These are phyloP conservation scores for Talaromyces marneffei DNA, from an alignment of 2,329 filamentous ascomycete species.

Conservation along the genomic window DNA sequence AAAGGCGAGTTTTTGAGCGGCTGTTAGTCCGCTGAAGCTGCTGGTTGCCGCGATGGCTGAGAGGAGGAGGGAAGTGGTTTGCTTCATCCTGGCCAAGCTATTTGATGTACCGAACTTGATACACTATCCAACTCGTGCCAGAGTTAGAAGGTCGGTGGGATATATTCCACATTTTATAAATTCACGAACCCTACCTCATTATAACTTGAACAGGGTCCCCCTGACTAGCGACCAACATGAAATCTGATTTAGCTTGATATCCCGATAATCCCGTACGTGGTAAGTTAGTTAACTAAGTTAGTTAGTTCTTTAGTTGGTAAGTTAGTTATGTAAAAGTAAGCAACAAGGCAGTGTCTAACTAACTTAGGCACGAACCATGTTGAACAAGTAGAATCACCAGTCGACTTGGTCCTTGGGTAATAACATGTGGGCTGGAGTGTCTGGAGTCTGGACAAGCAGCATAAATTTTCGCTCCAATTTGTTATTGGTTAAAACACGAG, in stretches of 20 bases:
- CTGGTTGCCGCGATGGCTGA: constrained; percentile 3
- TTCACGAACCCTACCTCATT: not conserved
- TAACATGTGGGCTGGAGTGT: not conserved
- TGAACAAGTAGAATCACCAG: not conserved
- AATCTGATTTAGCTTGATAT: not conserved
- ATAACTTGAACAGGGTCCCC: not conserved
- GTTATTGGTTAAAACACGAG: not conserved
- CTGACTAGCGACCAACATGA: not conserved
- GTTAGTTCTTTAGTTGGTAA: too few species aligned
- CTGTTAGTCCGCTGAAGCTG: not conserved
- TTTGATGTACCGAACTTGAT: not conserved
- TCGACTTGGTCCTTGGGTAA: too few species aligned
- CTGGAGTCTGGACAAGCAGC: not conserved
- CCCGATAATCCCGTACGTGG: too few species aligned
- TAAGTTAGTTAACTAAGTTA: not conserved
- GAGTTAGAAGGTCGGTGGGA: not conserved
- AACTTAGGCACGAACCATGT: not conserved
- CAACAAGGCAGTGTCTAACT: not conserved
- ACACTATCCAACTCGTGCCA: too few species aligned
- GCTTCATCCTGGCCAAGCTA: constrained; percentile 8
- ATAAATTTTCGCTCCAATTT: not conserved
- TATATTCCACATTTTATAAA: not conserved
- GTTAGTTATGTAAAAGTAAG: not conserved
- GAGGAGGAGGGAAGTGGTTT: constrained; percentile 4
- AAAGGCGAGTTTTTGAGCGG: constrained; percentile 19